Percentiles rank a stretch among this genome's conserved stretches.
Evolutionary conservation across 78 protist genomes (phyloP).

Genomic region (Speleostelium caveatum): DNA sequence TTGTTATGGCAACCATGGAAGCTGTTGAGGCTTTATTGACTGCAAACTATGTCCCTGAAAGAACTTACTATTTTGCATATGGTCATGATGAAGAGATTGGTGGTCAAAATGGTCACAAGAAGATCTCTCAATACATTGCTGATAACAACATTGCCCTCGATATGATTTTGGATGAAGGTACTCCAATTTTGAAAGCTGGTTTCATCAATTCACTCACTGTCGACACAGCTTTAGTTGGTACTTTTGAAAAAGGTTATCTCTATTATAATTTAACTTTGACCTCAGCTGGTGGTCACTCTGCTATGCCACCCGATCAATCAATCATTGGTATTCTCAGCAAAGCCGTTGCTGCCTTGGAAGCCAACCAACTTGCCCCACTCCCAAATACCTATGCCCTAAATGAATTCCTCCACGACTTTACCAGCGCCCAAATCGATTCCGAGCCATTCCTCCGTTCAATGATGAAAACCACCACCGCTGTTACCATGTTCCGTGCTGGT

Average conservation of each 20-base stretch:
- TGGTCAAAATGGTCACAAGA: constrained; percentile 21
- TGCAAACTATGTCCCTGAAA: constrained; percentile 4
- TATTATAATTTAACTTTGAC: constrained; percentile 9
- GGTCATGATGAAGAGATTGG: constrained; percentile 74
- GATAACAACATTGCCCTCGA: not conserved
- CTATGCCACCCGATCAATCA: constrained; percentile 40
- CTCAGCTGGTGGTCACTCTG: constrained; percentile 35
- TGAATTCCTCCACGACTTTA: not conserved
- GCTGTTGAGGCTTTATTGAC: constrained; percentile 26
- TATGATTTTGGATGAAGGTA: constrained; percentile 44
- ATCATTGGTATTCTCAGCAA: constrained; percentile 39
- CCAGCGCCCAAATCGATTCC: not conserved
- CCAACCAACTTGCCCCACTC: constrained; percentile 13
- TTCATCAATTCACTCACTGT: not conserved
- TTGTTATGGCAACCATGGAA: constrained; percentile 41
- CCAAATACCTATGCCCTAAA: not conserved
- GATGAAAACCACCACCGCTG: constrained; percentile 27
- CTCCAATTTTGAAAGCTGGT: constrained; percentile 20
- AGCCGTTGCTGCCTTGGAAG: constrained; percentile 20
- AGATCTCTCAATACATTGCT: not conserved
- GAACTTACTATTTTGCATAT: constrained; percentile 28
- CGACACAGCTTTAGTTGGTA: constrained; percentile 21
- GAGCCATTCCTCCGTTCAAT: constrained; percentile 22
- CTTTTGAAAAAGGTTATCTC: constrained; percentile 44
- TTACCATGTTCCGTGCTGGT: constrained; percentile 42